These are phyloP conservation scores for Ascoidea rubescens DNA, from an alignment of 805 yeast species.

Conservation along the genomic window DNA sequence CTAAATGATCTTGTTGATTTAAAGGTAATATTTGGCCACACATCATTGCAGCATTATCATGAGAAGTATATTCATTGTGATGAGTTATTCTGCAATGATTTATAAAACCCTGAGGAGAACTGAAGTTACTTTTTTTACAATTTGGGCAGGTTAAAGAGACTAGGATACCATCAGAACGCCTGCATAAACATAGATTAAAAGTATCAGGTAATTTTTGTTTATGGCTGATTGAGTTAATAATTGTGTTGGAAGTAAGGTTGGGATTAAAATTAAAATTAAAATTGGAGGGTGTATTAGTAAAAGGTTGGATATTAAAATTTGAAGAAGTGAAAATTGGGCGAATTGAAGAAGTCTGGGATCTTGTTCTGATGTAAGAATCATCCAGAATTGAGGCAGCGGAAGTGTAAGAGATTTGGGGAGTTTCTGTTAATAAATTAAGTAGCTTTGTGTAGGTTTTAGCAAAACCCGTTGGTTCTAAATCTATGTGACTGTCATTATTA, in stretches of 20 bases:
- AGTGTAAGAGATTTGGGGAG: not conserved
- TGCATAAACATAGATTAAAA: constrained; percentile 35
- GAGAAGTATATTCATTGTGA: constrained; percentile 52
- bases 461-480: constrained; percentile 25
- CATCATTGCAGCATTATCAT: constrained; percentile 57
- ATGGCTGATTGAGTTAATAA: constrained; percentile 14
- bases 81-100: constrained; percentile 71
- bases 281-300: not conserved
- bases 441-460: constrained; percentile 27
- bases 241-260: constrained; percentile 7
- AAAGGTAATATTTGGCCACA: constrained; percentile 46
- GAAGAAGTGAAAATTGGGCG: constrained; percentile 5
- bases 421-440: constrained; percentile 6
- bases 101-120: constrained; percentile 69
- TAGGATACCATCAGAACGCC: constrained; percentile 56
- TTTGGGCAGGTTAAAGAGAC: constrained; percentile 56
- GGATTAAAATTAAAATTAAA: not conserved
- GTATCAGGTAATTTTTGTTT: constrained; percentile 18
- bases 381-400: constrained; percentile 3
- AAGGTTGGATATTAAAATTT: no score
- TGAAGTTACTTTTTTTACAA: constrained; percentile 56
- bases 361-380: constrained; percentile 25
- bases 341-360: constrained; percentile 31
- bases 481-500: constrained; percentile 24
- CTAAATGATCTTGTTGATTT: constrained; percentile 44